Evolutionary conservation across 495 filamentous ascomycete species (phyloP).

Genomic region (Penicillium taxi): DNA sequence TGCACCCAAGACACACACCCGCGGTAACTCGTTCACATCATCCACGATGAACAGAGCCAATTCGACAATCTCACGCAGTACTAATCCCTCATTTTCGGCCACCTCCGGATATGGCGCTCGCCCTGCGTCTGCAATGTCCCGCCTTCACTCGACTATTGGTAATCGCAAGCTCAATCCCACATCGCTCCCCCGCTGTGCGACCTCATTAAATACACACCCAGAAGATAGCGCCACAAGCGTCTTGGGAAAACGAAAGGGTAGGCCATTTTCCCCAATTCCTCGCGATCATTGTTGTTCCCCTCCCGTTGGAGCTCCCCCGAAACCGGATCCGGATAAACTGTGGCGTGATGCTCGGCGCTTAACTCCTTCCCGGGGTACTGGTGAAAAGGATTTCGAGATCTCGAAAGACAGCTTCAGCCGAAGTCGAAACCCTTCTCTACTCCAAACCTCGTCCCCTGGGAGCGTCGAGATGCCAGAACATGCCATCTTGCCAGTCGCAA

Average conservation of each 20-base stretch:
- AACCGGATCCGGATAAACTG: neutral
- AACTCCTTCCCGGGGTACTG: neutral
- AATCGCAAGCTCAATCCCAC: conserved; percentile 36
- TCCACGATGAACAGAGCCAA: conserved; percentile 36
- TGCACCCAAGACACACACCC: conserved; percentile 31
- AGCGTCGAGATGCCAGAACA: too few species aligned
- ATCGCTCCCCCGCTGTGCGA: conserved; percentile 48
- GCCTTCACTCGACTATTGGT: conserved; percentile 41
- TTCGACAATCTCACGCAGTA: conserved; percentile 44
- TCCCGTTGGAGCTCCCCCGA: conserved; percentile 15
- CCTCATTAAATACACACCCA: conserved; percentile 50
- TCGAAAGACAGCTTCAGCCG: too few species aligned
- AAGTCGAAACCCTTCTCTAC: too few species aligned
- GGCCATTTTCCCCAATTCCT: conserved; percentile 30
- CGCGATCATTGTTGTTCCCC: conserved; percentile 14
- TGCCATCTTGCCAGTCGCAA: neutral
- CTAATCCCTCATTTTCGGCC: conserved; percentile 44
- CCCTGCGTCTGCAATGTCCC: conserved; percentile 36
- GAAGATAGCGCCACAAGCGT: conserved; percentile 37
- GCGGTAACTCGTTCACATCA: conserved; percentile 38
- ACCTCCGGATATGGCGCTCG: conserved; percentile 49
- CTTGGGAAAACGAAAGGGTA: conserved; percentile 65
- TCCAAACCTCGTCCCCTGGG: too few species aligned
- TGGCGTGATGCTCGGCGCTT: neutral
- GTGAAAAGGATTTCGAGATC: too few species aligned